A percentile compares a stretch with the other conserved stretches of the same genome.
Evolutionary conservation across 495 filamentous ascomycete species (phyloP).

Genomic region (Aspergillus mulundensis): DNA sequence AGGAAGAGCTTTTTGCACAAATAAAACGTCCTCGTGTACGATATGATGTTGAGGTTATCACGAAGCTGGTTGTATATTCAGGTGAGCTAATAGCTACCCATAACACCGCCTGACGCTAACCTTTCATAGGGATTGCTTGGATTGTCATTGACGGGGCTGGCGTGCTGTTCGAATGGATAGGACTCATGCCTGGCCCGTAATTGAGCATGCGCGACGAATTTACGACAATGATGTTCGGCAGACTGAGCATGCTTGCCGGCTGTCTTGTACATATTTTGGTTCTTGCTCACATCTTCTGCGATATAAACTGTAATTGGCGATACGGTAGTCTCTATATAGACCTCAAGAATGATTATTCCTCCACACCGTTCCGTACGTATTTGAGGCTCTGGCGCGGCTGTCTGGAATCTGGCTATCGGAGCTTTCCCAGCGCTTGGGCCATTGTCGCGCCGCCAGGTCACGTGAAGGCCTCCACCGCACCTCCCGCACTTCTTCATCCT

Average conservation of each 20-base stretch:
- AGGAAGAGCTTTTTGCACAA: conserved; percentile 78
- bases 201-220: conserved; percentile 1
- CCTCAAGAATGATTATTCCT: not conserved
- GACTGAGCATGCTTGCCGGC: conserved; percentile 15
- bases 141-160: conserved; percentile 65
- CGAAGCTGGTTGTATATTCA: conserved; percentile 91
- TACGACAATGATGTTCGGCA: conserved; percentile 12
- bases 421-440: too few relatives aligned
- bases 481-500: not conserved
- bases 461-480: not conserved
- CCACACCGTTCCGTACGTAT: too few relatives aligned
- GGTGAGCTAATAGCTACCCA: conserved; percentile 48
- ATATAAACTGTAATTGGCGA: not conserved
- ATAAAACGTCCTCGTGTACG: conserved; percentile 84
- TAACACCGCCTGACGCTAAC: not conserved
- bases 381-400: not conserved
- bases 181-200: conserved; percentile 39
- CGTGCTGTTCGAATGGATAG: conserved; percentile 61
- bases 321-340: not conserved
- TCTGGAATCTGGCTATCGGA: too few relatives aligned
- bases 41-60: conserved; percentile 97
- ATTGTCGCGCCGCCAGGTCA: not conserved
- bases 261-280: conserved; percentile 16
- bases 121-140: conserved; percentile 64
- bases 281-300: not conserved